Conservation (phyloP, 352 stramenopile genomes). For the Globisporangium acanthophoron region DNA sequence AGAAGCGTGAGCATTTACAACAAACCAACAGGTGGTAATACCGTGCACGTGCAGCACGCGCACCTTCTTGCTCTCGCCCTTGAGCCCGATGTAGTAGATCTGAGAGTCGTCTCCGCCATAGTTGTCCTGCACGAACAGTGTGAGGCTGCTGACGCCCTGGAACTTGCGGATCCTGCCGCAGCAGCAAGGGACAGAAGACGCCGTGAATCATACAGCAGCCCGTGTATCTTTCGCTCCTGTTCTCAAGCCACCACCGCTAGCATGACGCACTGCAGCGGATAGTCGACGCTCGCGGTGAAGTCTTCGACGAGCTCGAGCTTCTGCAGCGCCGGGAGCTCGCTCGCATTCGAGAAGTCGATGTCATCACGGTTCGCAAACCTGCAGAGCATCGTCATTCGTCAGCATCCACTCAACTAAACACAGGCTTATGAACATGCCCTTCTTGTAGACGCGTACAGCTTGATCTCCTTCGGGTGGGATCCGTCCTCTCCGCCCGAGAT, state of each 20-base stretch:
- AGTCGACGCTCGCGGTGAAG: constrained; percentile 54
- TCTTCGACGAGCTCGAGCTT: constrained; percentile 77
- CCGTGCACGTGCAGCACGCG: not conserved
- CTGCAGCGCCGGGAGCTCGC: constrained; percentile 68
- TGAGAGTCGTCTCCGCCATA: constrained; percentile 62
- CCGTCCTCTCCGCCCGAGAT: constrained; percentile 76
- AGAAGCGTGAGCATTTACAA: not conserved
- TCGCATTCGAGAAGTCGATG: constrained; percentile 83
- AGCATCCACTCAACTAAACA: not conserved
- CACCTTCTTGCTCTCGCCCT: constrained; percentile 85
- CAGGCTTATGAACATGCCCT: too few species aligned
- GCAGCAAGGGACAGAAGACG: not conserved
- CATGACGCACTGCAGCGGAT: constrained; percentile 60
- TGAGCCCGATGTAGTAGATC: constrained; percentile 86
- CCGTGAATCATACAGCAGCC: not conserved
- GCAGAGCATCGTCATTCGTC: not conserved
- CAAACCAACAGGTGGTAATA: not conserved
- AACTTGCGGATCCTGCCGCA: constrained; percentile 73
- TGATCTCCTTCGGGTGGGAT: constrained; percentile 74
- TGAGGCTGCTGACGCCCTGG: constrained; percentile 78
- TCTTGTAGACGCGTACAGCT: constrained; percentile 42
- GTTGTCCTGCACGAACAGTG: constrained; percentile 75
- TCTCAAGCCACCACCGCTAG: not conserved
- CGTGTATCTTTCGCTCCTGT: too few species aligned
- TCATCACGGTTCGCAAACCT: constrained; percentile 81